Percentiles rank a stretch among this genome's conserved stretches.
These are phyloP conservation scores for Stagonosporopsis cucurbitacearum DNA, from an alignment of 2,329 filamentous ascomycete species.

Conservation along the genomic window DNA sequence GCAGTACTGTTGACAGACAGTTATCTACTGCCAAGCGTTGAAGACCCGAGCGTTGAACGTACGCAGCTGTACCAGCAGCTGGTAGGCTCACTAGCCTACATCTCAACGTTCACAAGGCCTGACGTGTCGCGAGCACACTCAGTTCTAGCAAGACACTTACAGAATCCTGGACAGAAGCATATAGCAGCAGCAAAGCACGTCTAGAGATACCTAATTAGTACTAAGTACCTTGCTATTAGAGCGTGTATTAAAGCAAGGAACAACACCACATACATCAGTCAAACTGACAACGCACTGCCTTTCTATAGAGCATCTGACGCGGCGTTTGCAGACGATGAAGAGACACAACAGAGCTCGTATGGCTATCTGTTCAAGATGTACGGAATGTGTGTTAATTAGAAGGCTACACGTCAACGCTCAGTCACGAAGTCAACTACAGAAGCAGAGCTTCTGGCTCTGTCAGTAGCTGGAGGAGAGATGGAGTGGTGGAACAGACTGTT, in stretches of 20 bases:
- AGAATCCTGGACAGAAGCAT: neutral
- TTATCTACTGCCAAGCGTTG: no score
- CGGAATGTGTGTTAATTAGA: neutral
- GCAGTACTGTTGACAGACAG: no score
- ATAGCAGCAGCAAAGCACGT: neutral
- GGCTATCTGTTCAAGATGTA: neutral
- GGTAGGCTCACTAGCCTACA: constrained; percentile 25
- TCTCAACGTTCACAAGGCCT: constrained; percentile 14
- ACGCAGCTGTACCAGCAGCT: constrained; percentile 22
- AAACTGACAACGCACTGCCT: neutral
- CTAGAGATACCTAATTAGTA: neutral
- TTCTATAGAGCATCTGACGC: neutral
- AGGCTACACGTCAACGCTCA: neutral
- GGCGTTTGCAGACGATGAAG: no score
- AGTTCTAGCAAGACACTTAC: constrained; percentile 16
- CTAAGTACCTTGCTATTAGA: constrained; percentile 5
- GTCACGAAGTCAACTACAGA: neutral
- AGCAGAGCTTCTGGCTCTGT: no score
- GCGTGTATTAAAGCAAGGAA: constrained; percentile 1
- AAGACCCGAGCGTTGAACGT: neutral
- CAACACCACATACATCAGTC: neutral
- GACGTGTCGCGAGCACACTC: constrained; percentile 19
- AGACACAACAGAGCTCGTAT: neutral
- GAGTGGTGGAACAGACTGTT: no score
- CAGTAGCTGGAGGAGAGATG: no score